Percentiles rank a stretch among this genome's conserved stretches.
Evolutionary conservation across 148 eudicot species (phyloP).

Genomic region (Rhododendron molle): DNA sequence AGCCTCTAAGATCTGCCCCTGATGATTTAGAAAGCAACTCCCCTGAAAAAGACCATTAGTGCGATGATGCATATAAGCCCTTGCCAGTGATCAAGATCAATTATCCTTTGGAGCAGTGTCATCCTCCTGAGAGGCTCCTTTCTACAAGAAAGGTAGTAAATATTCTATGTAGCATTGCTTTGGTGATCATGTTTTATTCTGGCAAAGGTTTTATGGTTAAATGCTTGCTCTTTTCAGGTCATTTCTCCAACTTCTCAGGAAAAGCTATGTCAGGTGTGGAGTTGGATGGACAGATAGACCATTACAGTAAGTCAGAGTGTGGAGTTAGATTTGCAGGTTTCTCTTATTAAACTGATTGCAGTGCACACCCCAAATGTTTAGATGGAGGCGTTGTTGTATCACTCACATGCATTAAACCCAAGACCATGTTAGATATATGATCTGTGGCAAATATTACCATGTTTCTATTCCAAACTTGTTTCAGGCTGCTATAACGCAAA

Average conservation of each 20-base stretch:
- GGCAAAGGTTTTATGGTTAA: slow-evolving; percentile 1
- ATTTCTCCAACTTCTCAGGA: slow-evolving; percentile 83
- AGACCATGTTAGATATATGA: neutral
- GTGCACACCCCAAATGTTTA: neutral
- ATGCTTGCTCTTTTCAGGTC: slow-evolving; percentile 39
- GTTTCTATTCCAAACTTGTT: too few species aligned
- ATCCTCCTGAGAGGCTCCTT: slow-evolving; percentile 66
- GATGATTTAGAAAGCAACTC: slow-evolving; percentile 11
- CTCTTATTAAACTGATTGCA: neutral
- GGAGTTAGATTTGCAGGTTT: neutral
- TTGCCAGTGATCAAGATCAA: slow-evolving; percentile 18
- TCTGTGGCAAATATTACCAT: neutral
- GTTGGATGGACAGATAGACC: slow-evolving; percentile 20
- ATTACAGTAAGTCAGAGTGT: slow-evolving; percentile 44
- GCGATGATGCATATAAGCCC: slow-evolving; percentile 14
- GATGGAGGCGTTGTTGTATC: neutral
- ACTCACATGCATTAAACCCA: neutral
- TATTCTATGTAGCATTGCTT: neutral
- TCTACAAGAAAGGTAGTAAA: slow-evolving; percentile 67
- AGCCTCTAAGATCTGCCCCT: slow-evolving; percentile 4
- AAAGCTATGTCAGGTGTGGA: slow-evolving; percentile 42
- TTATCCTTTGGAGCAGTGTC: slow-evolving; percentile 18
- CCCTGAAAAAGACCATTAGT: slow-evolving; percentile 14
- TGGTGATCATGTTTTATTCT: neutral
- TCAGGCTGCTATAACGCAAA: too few species aligned